Percentiles rank a stretch among this genome's conserved stretches.
Conservation (phyloP, 2,329 filamentous ascomycete genomes). For the Cladosporium sp. region DNA sequence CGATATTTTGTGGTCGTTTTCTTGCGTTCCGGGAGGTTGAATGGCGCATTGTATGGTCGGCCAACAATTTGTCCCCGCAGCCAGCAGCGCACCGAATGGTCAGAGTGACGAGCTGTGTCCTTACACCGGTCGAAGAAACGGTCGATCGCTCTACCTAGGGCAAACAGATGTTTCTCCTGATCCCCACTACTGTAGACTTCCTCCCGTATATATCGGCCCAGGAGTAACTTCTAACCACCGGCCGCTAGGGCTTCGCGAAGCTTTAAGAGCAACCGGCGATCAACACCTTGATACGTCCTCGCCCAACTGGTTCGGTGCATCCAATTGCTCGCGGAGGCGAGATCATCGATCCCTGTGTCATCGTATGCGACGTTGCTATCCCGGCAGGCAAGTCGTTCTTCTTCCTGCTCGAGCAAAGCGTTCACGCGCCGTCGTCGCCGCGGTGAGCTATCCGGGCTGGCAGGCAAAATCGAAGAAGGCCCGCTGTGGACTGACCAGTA, state of each 20-base stretch:
- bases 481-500: constrained; percentile 9
- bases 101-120: constrained; percentile 6
- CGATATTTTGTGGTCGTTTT: not conserved
- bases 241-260: not conserved
- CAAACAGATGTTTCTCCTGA: not conserved
- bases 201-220: not conserved
- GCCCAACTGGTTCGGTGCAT: constrained; percentile 13
- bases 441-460: not conserved
- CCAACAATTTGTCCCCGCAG: constrained; percentile 6
- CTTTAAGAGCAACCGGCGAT: not conserved
- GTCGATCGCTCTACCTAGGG: not conserved
- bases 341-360: not conserved
- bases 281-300: constrained; percentile 4
- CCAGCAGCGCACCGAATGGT: constrained; percentile 11
- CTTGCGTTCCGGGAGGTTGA: constrained; percentile 2
- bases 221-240: too few relatives aligned
- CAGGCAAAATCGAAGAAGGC: too few relatives aligned
- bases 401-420: too few relatives aligned
- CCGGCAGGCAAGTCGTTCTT: too few relatives aligned
- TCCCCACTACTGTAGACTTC: not conserved
- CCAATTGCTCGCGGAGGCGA: constrained; percentile 9
- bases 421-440: too few relatives aligned
- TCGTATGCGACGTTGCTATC: too few relatives aligned
- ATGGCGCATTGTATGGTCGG: constrained; percentile 12
- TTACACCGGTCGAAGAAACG: constrained; percentile 12